Percentiles rank a stretch among this genome's conserved stretches.
phyloP scores from a whole-genome alignment of 768 basidiomycete genomes.

The Pleurotus djamor region DNA sequence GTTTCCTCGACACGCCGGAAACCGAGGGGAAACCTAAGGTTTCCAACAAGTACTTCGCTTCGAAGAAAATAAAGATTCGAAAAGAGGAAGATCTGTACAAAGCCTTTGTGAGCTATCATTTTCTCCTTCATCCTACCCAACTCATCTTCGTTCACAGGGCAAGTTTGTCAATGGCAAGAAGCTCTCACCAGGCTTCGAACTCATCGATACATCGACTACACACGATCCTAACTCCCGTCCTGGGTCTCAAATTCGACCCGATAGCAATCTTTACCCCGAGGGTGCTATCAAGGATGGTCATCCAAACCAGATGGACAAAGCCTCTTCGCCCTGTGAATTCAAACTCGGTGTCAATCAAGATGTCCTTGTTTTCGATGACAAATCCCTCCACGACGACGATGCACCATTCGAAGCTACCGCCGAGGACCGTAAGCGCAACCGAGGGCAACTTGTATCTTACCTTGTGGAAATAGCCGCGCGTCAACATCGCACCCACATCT shows the following conservation, averaged over 20 bases:
- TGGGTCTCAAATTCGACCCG: not conserved
- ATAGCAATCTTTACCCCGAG: not conserved
- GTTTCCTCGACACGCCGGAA: not conserved
- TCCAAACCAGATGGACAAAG: not conserved
- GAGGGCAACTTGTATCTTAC: conserved; percentile 20
- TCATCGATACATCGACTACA: conserved; percentile 11
- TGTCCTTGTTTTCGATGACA: too few relatives aligned
- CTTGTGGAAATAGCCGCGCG: conserved; percentile 14
- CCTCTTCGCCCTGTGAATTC: too few relatives aligned
- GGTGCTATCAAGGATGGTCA: not conserved
- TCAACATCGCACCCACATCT: conserved; percentile 23
- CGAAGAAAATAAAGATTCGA: not conserved
- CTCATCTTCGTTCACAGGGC: not conserved
- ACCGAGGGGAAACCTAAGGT: not conserved
- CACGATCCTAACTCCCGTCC: not conserved
- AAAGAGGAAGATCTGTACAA: not conserved
- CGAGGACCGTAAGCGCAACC: not conserved
- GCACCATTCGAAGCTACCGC: not conserved
- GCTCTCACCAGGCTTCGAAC: not conserved
- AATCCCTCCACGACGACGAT: too few relatives aligned
- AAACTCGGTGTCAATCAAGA: too few relatives aligned
- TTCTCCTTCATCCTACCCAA: not conserved
- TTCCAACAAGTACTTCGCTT: not conserved
- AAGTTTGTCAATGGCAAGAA: not conserved
- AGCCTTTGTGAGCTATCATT: not conserved